phyloP scores from a whole-genome alignment of 2,329 filamentous ascomycete genomes.

The Pseudogymnoascus sp. region DNA sequence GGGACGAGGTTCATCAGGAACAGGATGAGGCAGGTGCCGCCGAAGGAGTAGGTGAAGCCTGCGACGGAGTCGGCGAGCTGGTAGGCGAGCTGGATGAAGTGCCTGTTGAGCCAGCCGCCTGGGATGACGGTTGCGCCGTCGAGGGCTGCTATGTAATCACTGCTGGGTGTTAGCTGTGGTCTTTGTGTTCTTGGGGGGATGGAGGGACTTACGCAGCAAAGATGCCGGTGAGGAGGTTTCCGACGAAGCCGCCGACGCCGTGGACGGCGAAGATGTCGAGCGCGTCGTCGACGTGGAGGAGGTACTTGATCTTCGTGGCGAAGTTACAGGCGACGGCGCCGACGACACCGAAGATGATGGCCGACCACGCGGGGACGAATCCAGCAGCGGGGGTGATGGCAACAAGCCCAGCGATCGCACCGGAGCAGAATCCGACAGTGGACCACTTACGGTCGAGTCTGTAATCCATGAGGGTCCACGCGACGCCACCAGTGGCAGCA shows the following conservation, averaged over 20 bases:
- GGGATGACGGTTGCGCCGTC: constrained; percentile 59
- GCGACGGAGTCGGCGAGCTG: constrained; percentile 75
- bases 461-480: constrained; percentile 85
- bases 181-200: background rate
- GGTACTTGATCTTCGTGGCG: constrained; percentile 83
- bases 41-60: constrained; percentile 71
- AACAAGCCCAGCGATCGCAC: constrained; percentile 78
- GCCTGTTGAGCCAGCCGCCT: constrained; percentile 74
- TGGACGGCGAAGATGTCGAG: constrained; percentile 86
- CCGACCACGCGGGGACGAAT: constrained; percentile 77
- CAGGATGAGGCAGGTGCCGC: constrained; percentile 68
- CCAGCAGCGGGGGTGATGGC: constrained; percentile 82
- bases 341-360: constrained; percentile 68
- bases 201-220: constrained; percentile 51
- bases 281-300: constrained; percentile 72
- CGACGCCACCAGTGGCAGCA: constrained; percentile 75
- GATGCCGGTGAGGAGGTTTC: constrained; percentile 71
- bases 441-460: constrained; percentile 86
- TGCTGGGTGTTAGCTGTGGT: background rate
- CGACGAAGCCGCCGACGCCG: constrained; percentile 67
- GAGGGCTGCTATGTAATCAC: constrained; percentile 70
- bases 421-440: constrained; percentile 86
- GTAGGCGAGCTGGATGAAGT: constrained; percentile 78
- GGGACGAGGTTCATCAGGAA: constrained; percentile 74
- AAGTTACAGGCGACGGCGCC: constrained; percentile 78